Evolutionary conservation across 108 stramenopile genomes (phyloP).

Genomic region (Epithemia pelagica): DNA sequence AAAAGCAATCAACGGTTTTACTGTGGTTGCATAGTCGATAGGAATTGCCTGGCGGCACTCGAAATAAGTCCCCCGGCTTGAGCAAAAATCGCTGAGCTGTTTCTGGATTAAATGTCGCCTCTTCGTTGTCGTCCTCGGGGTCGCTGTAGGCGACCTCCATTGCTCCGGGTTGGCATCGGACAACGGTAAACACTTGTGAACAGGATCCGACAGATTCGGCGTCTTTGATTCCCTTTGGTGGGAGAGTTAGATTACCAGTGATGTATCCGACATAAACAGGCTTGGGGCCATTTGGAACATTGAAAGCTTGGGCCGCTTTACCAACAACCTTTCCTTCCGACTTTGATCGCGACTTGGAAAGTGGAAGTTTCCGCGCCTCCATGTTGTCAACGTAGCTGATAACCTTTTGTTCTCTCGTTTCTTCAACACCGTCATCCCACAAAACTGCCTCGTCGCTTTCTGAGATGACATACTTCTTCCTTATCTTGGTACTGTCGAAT

Average conservation of each 20-base stretch:
- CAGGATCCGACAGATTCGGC: conserved; percentile 82
- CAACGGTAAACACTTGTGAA: conserved; percentile 85
- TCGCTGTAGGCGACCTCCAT: conserved; percentile 82
- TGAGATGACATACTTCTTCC: conserved; percentile 44
- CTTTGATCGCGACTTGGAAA: conserved; percentile 39
- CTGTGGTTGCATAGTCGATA: conserved; percentile 92
- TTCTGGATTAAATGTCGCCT: conserved; percentile 58
- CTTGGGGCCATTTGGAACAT: conserved; percentile 50
- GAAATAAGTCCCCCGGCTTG: conserved; percentile 88
- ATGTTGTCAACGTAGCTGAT: conserved; percentile 48
- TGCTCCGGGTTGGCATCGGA: conserved; percentile 57
- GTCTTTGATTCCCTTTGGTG: conserved; percentile 85
- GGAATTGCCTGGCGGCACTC: conserved; percentile 90
- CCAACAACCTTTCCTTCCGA: conserved; percentile 68
- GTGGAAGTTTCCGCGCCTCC: conserved; percentile 47
- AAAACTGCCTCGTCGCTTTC: conserved; percentile 61
- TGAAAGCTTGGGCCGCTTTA: conserved; percentile 81
- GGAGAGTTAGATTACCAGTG: conserved; percentile 76
- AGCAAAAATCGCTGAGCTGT: conserved; percentile 87
- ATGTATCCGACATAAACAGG: conserved; percentile 74
- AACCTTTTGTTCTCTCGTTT: conserved; percentile 32
- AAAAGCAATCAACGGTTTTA: conserved; percentile 40
- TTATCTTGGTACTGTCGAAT: conserved; percentile 51
- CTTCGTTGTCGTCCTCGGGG: conserved; percentile 31
- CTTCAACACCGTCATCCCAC: conserved; percentile 51